Evolutionary conservation across 1,284 basidiomycete genomes (phyloP).

Genomic region (Ganoderma leucocontextum): DNA sequence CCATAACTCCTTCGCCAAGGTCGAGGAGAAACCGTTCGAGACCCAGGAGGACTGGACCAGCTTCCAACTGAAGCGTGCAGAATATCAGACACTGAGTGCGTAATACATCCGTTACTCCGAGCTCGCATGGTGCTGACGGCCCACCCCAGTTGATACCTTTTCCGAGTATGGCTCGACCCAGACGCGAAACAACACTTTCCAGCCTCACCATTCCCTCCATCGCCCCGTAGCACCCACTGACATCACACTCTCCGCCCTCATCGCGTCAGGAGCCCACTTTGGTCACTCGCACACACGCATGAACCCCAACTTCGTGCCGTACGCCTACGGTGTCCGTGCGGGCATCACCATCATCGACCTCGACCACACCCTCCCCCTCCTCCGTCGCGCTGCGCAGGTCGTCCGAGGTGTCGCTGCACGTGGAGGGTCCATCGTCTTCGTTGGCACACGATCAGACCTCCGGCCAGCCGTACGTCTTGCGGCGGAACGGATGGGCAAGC

Average conservation of each 20-base stretch:
- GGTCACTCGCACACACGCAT: constrained; percentile 88
- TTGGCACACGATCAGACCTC: constrained; percentile 87
- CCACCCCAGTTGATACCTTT: constrained; percentile 66
- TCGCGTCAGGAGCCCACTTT: constrained; percentile 94
- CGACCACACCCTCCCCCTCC: constrained; percentile 91
- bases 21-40: constrained; percentile 49
- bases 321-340: constrained; percentile 92
- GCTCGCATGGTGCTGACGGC: constrained; percentile 17
- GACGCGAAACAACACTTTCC: constrained; percentile 74
- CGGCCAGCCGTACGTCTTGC: constrained; percentile 82
- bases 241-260: constrained; percentile 87
- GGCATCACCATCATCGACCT: constrained; percentile 96
- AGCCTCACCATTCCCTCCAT: constrained; percentile 77
- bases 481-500: constrained; percentile 77
- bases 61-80: constrained; percentile 65
- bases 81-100: constrained; percentile 62
- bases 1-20: constrained; percentile 41
- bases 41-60: constrained; percentile 69
- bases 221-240: constrained; percentile 68
- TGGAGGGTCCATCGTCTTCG: constrained; percentile 90
- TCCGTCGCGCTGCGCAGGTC: constrained; percentile 90
- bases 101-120: constrained; percentile 33
- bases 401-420: constrained; percentile 84
- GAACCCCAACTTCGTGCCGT: constrained; percentile 91
- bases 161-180: constrained; percentile 82